Percentiles rank a stretch among this genome's conserved stretches.
Evolutionary conservation across 345 rosid genomes (phyloP).

Genomic region (Barbarea vulgaris): DNA sequence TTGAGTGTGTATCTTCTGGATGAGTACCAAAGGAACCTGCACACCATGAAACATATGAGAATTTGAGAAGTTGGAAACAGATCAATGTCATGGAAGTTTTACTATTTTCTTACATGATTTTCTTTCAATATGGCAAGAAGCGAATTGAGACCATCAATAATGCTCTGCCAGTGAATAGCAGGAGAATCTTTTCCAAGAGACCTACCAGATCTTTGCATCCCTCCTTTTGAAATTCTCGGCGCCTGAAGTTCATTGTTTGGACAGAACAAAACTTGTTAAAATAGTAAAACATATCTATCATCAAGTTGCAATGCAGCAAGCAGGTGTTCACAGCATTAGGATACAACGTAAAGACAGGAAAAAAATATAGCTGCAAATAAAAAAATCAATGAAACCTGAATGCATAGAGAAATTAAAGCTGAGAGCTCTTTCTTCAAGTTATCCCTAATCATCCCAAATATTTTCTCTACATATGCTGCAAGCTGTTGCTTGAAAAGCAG

Average conservation of each 20-base stretch:
- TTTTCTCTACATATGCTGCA: slow-evolving; percentile 97
- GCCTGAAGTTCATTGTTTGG: slow-evolving; percentile 57
- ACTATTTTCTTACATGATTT: slow-evolving; percentile 63
- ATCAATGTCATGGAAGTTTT: not conserved
- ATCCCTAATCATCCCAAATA: slow-evolving; percentile 94
- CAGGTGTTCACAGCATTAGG: slow-evolving; percentile 1
- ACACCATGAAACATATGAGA: slow-evolving; percentile 35
- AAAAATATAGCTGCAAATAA: slow-evolving; percentile 2
- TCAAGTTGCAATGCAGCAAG: slow-evolving; percentile 1
- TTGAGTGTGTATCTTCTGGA: slow-evolving; percentile 92
- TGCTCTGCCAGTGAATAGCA: slow-evolving; percentile 93
- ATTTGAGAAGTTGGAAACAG: slow-evolving; percentile 11
- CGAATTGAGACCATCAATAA: slow-evolving; percentile 82
- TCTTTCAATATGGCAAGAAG: slow-evolving; percentile 84
- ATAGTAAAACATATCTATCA: not conserved
- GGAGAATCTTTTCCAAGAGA: slow-evolving; percentile 87
- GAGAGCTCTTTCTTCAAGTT: slow-evolving; percentile 91
- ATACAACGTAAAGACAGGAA: not conserved
- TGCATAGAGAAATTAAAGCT: slow-evolving; percentile 79
- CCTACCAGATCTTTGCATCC: slow-evolving; percentile 76
- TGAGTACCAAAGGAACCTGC: slow-evolving; percentile 92
- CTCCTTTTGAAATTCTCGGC: slow-evolving; percentile 91
- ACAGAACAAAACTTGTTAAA: slow-evolving; percentile 22
- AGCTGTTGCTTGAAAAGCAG: slow-evolving; percentile 98
- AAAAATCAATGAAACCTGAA: slow-evolving; percentile 65